Evolutionary conservation across 768 basidiomycete species (phyloP).

Genomic region (Leccinum rimulosum): DNA sequence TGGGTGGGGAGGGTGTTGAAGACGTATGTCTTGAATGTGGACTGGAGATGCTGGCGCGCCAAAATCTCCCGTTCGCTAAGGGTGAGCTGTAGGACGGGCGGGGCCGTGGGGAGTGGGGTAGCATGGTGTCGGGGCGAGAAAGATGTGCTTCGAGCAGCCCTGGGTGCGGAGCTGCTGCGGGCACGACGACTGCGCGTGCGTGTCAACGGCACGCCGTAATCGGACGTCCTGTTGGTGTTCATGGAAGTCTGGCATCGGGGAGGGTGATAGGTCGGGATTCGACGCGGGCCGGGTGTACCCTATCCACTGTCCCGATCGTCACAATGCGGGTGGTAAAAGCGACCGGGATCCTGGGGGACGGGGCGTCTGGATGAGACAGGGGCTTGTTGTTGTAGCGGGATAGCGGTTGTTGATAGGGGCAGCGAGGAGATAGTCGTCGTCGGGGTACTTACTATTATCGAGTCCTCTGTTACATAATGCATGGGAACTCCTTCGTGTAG

Average conservation of each 20-base stretch:
- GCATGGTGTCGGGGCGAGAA: constrained; percentile 22
- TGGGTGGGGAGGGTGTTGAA: constrained; percentile 26
- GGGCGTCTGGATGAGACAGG: constrained; percentile 12
- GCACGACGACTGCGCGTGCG: constrained; percentile 17
- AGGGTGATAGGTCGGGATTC: constrained; percentile 12
- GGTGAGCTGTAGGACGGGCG: constrained; percentile 16
- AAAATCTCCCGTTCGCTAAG: constrained; percentile 23
- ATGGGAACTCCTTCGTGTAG: too few relatives aligned
- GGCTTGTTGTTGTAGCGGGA: constrained; percentile 4
- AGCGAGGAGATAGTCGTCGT: constrained; percentile 10
- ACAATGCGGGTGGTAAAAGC: constrained; percentile 20
- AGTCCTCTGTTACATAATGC: too few relatives aligned
- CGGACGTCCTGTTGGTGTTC: constrained; percentile 16
- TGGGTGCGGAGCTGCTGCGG: constrained; percentile 19
- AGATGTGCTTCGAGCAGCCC: constrained; percentile 15
- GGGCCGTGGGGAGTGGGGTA: constrained; percentile 11
- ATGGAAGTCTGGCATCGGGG: constrained; percentile 19
- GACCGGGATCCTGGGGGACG: constrained; percentile 7
- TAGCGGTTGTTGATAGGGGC: constrained; percentile 6
- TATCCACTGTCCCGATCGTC: constrained; percentile 19
- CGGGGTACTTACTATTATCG: too few relatives aligned
- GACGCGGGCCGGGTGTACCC: constrained; percentile 4
- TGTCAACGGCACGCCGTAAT: constrained; percentile 7
- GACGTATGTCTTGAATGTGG: constrained; percentile 24
- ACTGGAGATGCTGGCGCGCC: constrained; percentile 21